Conservation (phyloP, 2,329 filamentous ascomycete genomes). For the Xylaria sp. region DNA sequence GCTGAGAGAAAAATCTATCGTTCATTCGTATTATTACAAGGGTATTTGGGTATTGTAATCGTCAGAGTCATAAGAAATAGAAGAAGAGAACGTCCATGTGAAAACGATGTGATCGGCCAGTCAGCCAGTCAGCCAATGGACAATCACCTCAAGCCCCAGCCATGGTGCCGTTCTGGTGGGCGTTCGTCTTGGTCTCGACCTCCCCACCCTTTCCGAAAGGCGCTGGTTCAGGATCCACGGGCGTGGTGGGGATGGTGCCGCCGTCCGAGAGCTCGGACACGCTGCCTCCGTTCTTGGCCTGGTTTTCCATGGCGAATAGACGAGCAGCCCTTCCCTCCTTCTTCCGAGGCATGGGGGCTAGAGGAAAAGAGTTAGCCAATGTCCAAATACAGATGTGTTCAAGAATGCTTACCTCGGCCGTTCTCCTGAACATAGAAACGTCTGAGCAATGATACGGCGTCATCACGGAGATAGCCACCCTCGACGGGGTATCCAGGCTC, state of each 20-base stretch:
- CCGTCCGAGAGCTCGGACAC: constrained; percentile 34
- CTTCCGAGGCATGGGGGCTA: constrained; percentile 41
- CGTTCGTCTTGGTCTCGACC: constrained; percentile 1
- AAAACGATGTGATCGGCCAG: no score
- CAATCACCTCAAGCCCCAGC: background rate
- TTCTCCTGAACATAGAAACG: constrained; percentile 99
- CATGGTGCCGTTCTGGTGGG: constrained; percentile 5
- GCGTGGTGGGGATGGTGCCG: constrained; percentile 26
- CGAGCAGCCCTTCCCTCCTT: constrained; percentile 41
- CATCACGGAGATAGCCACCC: constrained; percentile 85
- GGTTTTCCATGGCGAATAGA: constrained; percentile 37
- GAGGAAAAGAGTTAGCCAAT: constrained; percentile 16
- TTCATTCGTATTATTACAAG: constrained; percentile 16
- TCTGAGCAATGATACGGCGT: constrained; percentile 88
- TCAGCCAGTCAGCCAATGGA: background rate
- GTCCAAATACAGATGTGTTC: background rate
- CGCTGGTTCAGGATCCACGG: constrained; percentile 25
- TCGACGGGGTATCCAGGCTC: constrained; percentile 81
- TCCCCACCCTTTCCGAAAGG: constrained; percentile 12
- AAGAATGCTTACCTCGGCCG: constrained; percentile 68
- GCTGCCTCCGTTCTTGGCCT: constrained; percentile 26
- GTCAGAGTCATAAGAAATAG: constrained; percentile 12
- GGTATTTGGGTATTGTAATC: constrained; percentile 7
- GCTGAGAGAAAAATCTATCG: constrained; percentile 18
- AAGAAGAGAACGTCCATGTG: no score